phyloP scores from a whole-genome alignment of 176 grass and related monocot genomes.

The Triticum urartu region DNA sequence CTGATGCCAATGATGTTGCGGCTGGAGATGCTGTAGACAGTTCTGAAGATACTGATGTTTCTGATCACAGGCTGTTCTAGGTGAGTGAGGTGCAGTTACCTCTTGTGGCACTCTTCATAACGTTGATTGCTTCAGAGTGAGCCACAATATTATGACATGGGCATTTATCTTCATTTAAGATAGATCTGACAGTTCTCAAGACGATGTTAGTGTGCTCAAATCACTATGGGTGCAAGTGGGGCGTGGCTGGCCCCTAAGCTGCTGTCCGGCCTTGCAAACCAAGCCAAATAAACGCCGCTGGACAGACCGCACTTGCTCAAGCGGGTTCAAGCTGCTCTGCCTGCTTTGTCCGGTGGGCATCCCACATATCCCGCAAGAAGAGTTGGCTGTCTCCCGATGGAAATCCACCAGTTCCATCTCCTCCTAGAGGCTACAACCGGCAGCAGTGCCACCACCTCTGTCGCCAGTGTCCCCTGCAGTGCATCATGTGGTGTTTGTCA shows the following conservation, averaged over 20 bases:
- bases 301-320: not conserved
- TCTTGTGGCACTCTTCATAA: not conserved
- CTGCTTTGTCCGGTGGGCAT: not conserved
- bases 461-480: not conserved
- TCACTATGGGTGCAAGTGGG: not conserved
- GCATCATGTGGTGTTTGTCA: not conserved
- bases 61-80: constrained; percentile 12
- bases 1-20: constrained; percentile 32
- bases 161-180: not conserved
- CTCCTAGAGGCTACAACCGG: not conserved
- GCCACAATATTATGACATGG: not conserved
- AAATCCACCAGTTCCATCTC: not conserved
- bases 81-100: not conserved
- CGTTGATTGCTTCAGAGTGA: not conserved
- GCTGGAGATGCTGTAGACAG: not conserved
- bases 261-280: not conserved
- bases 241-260: not conserved
- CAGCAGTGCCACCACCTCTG: not conserved
- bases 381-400: not conserved
- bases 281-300: not conserved
- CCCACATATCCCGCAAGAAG: not conserved
- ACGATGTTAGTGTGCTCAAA: not conserved
- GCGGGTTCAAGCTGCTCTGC: not conserved
- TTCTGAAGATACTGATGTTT: constrained; percentile 27
- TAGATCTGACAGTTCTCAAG: not conserved